Base-by-base conservation (phyloP, 352 stramenopile genomes). In the Globisporangium echinulatum region DNA sequence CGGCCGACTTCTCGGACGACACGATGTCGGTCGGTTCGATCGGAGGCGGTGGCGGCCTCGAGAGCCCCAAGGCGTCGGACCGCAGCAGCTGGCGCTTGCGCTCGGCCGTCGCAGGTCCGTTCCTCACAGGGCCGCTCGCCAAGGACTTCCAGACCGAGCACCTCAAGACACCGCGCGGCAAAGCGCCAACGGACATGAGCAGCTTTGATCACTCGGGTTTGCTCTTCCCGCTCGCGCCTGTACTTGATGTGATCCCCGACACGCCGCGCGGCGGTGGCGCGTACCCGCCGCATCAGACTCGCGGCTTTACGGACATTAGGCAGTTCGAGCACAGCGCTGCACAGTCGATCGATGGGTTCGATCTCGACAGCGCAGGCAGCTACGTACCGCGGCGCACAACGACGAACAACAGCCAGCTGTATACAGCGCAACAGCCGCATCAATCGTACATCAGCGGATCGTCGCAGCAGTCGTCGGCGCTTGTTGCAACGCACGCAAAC, bases 41-140 rank as follows among this genome's bases (percentile, higher is more conserved):
- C 43, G 51, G 56, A 25, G 57, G 54, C 19, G 53, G 48, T 11
- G 62, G 50, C n/a, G 11, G 7, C 7, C 7, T 44, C 40, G 67
- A 76, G 33, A 79, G 71, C 51, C 71, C 71, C 25, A 68, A 72
- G 42, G 2, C 25, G 2, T 70, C 61, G 39, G 68, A 75, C 49
- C 72, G 68, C 43, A 62, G 63, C 9, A 73, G 63, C 52, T 66
- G 60, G 60, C 60, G 60, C 15, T 48, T 66, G n/a, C 61, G 63
- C 52, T 72, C 71, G 9, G 62, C 65, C 10, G 71, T 76, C 8
- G 40, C 57, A 0, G 71, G 71, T 0, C 71, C 71, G 33, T 79
- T 79, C 36, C 57, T 79, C 33, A 79, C 71, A 6, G 71, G 71
- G 36, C 71, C 71, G 9, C 49, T 79, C n/a, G 68, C 68, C 6